Base-by-base conservation (phyloP, 768 basidiomycete species). In the Trametes punicea region DNA sequence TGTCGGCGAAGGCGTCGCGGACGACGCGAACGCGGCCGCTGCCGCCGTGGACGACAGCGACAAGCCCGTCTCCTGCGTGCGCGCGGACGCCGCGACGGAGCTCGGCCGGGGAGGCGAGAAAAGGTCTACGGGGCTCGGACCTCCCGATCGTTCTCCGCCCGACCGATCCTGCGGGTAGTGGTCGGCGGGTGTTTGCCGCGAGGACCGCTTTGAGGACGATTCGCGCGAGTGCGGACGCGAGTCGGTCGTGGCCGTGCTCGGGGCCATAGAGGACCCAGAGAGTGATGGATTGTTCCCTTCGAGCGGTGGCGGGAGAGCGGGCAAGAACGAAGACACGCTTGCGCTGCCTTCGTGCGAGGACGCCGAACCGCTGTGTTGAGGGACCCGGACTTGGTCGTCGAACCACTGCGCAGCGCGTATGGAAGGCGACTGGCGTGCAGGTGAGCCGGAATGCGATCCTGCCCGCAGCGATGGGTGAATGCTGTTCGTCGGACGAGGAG, bases 401-500 rank as follows among this genome's bases (percentile, higher is more conserved):
- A 60, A 56, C 20, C 51, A 62, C 15, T 58, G 57, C 8, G 55
- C 58, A 7, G 64, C 46, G 44, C 68, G 68, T 3, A 60, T 27
- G 64, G 59, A 15, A 68, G 67, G 53, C 10, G 62, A 70, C 53
- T 74, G 76, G 61, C 71, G 73, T 18, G 67, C 76, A 4, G 86
- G 83, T 0, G 82, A 31, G 72, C 67, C 16, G 77, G 74, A 64
- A 77, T 77, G 53, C 8, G 75, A 63, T 1, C 66, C 67, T 1
- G 67, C 74, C 25, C 88, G 81, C 21, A 82, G 73, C 11, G 88
- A 90, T 11, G 89, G 90, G 61, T 92, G 90, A 50, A 92, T 91
- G 65, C 89, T 91, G 42, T 76, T 80, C 13, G 80, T 73, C 3
- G 90, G 90, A 25, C 86, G 81, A 4, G 78, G 65, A 6, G 90